Conservation (phyloP, 352 stramenopile species). For the Globisporangium canariense region DNA sequence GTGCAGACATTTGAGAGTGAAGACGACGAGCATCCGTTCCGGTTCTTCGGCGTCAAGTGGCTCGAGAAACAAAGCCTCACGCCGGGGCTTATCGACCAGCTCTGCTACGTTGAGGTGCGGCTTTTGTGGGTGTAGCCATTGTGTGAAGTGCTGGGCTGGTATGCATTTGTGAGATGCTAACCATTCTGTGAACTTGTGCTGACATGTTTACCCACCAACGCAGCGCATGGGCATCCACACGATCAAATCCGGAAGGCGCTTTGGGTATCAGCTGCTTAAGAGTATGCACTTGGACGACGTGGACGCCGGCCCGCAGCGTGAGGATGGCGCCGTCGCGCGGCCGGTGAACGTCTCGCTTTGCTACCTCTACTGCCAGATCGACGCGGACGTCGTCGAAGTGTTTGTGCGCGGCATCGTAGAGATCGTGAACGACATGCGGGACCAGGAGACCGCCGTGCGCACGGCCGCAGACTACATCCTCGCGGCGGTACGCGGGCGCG, state of each 20-base stretch:
- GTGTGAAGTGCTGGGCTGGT: neutral
- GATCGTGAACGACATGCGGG: constrained; percentile 19
- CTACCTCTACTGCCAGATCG: constrained; percentile 55
- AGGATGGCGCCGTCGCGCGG: constrained; percentile 13
- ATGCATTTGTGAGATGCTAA: neutral
- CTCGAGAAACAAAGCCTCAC: constrained; percentile 36
- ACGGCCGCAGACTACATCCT: constrained; percentile 38
- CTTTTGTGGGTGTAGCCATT: constrained; percentile 3
- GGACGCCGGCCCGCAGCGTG: neutral
- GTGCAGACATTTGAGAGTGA: constrained; percentile 39
- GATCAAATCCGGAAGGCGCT: constrained; percentile 26
- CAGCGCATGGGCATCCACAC: constrained; percentile 35
- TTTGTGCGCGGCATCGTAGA: constrained; percentile 63
- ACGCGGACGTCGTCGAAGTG: constrained; percentile 39
- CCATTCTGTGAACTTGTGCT: neutral
- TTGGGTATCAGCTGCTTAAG: constrained; percentile 66
- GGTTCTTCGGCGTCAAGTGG: constrained; percentile 66
- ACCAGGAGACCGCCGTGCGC: constrained; percentile 21
- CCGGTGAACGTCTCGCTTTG: constrained; percentile 56
- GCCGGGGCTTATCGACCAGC: constrained; percentile 34
- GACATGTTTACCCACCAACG: no score
- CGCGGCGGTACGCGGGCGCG: constrained; percentile 33
- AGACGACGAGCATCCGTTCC: constrained; percentile 30
- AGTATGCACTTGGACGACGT: constrained; percentile 36
- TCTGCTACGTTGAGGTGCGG: constrained; percentile 55